Base-by-base conservation (phyloP, 1,284 basidiomycete genomes). In the Papiliotrema terrestris region DNA sequence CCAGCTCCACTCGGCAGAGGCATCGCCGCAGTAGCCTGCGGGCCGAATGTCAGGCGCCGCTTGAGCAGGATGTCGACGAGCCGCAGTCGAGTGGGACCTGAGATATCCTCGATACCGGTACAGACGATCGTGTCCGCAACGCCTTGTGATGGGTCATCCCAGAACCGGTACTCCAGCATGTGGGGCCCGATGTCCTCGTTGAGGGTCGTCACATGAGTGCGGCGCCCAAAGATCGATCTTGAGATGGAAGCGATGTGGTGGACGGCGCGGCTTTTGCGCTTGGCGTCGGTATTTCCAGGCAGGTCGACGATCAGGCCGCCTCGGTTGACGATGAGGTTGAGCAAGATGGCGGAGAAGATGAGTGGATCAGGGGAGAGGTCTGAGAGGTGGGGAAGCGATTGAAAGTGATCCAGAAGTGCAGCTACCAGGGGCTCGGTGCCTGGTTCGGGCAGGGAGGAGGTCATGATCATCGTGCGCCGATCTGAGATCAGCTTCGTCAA, bases 291-390 rank as follows among this genome's bases (percentile, higher is more conserved):
- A 8, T 15, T 41, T 4, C 25, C 20, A 3, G 46, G 36, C 1
- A 68, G 59, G 55, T 73, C 72, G 8, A 73, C 29, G 9, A 74
- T 62, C 4, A 71, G 39, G 13, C 71, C 72, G 13, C 72, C 72
- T n/a, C 53, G 53, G 11, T 59, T 52, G 8, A 63, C 66, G 25
- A 72, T 60, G n/a, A 68, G 56, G 1, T 62, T 57, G 20, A 74
- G 49, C 2, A 74, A 53, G 20, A 72, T 19, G 5, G 65, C 54
- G n/a, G 68, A 67, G 46, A 71, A 61, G 4, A 74, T 29, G 2
- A 60, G 54, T 2, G 62, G 58, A 52, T 70, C 63, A 13, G 66
- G 54, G 39, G 22, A 68, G 68, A 73, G 39, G 61, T 15, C 35
- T 8, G 8, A 59, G 54, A 49, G 19, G 8, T 53, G 53, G 53